Evolutionary conservation across 495 filamentous ascomycete genomes (phyloP).

Genomic region (Penicillium ucsense): DNA sequence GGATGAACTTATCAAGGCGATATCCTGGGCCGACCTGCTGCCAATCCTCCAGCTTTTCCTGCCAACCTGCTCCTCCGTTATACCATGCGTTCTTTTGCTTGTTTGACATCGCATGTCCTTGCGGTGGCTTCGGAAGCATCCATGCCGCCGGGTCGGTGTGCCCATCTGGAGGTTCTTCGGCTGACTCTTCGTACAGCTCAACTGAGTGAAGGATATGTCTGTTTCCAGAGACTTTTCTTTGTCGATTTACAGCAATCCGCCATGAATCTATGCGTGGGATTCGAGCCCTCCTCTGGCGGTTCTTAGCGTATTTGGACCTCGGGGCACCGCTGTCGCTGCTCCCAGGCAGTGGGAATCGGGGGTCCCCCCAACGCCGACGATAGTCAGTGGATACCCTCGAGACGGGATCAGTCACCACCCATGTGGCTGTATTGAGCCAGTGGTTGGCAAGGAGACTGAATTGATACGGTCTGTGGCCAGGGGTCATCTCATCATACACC

Average conservation of each 20-base stretch:
- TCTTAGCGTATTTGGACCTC: conserved; percentile 20
- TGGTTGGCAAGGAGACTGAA: conserved; percentile 35
- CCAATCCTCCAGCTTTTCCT: conserved; percentile 35
- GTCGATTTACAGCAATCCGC: conserved; percentile 28
- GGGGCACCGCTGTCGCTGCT: conserved; percentile 8
- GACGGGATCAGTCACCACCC: conserved; percentile 31
- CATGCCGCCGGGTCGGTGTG: conserved; percentile 31
- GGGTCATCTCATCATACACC: conserved; percentile 28
- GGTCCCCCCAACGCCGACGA: conserved; percentile 27
- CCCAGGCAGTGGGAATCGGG: conserved; percentile 27
- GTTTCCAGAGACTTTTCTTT: conserved; percentile 20
- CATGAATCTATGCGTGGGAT: conserved; percentile 30
- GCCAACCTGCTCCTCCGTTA: conserved; percentile 34
- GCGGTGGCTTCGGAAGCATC: conserved; percentile 35
- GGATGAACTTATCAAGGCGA: conserved; percentile 24
- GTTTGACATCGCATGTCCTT: conserved; percentile 28
- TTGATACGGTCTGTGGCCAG: conserved; percentile 34
- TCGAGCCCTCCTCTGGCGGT: conserved; percentile 10
- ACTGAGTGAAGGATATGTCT: conserved; percentile 16
- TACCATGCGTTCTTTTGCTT: conserved; percentile 31
- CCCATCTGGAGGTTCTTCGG: conserved; percentile 32
- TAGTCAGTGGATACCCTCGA: conserved; percentile 26
- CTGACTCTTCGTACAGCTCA: conserved; percentile 27
- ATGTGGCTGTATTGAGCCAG: conserved; percentile 33
- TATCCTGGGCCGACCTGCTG: conserved; percentile 27